Base-by-base conservation (phyloP, 2,329 filamentous ascomycete species). In the Lachnum nothofagi region DNA sequence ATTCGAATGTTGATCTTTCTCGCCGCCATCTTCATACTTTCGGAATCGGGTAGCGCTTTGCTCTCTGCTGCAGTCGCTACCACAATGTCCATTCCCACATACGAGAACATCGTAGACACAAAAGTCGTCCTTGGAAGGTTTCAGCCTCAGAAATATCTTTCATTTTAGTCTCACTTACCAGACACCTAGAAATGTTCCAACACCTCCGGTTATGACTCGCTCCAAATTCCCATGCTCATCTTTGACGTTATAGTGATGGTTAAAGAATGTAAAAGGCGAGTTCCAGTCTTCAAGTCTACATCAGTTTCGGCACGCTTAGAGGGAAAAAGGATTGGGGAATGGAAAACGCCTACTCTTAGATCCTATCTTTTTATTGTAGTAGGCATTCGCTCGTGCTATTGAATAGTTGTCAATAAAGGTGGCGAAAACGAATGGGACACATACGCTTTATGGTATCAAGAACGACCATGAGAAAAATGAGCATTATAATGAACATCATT, bases 11-110 rank as follows among this genome's bases (percentile, higher is more conserved):
- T 64, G 47, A 69, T 68, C 46, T 70, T 70, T 34, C 68, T 59
- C 12, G 67, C 64, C 2, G 64, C 67, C 66, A 70, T 69, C 49
- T 70, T 70, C 63, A 70, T 69, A 48, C 61, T 66, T 46, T 70
- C 68, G 0, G 67, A 62, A 38, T 68, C 60, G 8, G 65, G 54
- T 4, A 69, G 62, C 2, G 63, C 56, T 42, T 60, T 63, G 44
- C 61, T 67, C 42, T 70, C 68, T 7, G 68, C 66, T 10, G 67
- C 67, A 0, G 67, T 70, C 9, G 65, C 65, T 24, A 64, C 66
- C 14, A 70, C 62, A 19, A 69, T 70, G 41, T 70, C 68, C 65
- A 70, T 68, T 24, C 67, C 67, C 1, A 67, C 57, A 49, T 66
- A 69, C 1, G 66, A 65, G 49, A 68, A 69, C 25, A 68, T 56